Evolutionary conservation across 2,329 filamentous ascomycete genomes (phyloP).

Genomic region (Colletotrichum sp.): DNA sequence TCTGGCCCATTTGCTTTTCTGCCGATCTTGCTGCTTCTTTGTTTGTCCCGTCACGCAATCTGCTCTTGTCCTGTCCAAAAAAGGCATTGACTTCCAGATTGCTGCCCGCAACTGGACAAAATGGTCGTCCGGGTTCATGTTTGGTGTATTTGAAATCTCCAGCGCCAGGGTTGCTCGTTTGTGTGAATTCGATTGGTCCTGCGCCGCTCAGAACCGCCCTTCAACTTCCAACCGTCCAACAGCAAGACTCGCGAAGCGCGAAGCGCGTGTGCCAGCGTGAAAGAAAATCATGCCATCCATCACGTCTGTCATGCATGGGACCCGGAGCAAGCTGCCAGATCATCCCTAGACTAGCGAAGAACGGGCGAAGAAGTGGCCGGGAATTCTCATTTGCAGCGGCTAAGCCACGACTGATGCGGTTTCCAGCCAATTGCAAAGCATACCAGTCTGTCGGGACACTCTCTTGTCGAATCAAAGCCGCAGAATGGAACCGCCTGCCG

Average conservation of each 20-base stretch:
- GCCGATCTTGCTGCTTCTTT: neutral
- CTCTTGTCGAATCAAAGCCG: conserved; percentile 10
- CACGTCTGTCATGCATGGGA: conserved; percentile 1
- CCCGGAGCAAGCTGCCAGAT: conserved; percentile 15
- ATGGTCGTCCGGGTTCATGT: neutral
- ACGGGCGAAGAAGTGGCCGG: conserved; percentile 13
- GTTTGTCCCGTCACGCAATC: neutral
- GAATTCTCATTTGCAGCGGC: conserved; percentile 21
- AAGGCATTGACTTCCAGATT: neutral
- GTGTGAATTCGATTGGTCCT: neutral
- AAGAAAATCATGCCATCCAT: conserved; percentile 11
- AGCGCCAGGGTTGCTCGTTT: neutral
- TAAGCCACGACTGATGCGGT: conserved; percentile 17
- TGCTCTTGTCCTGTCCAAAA: neutral
- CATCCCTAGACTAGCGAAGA: conserved; percentile 4
- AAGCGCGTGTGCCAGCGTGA: conserved; percentile 8
- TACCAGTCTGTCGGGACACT: conserved; percentile 8
- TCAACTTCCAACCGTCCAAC: neutral
- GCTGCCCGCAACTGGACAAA: neutral
- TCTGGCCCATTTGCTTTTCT: neutral
- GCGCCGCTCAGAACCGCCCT: neutral
- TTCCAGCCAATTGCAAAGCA: conserved; percentile 9
- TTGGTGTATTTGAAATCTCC: neutral
- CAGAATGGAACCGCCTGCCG: conserved; percentile 14
- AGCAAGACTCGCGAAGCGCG: conserved; percentile 1